These are phyloP conservation scores for Isatis tinctoria DNA, from an alignment of 345 rosid genomes.

Conservation along the genomic window DNA sequence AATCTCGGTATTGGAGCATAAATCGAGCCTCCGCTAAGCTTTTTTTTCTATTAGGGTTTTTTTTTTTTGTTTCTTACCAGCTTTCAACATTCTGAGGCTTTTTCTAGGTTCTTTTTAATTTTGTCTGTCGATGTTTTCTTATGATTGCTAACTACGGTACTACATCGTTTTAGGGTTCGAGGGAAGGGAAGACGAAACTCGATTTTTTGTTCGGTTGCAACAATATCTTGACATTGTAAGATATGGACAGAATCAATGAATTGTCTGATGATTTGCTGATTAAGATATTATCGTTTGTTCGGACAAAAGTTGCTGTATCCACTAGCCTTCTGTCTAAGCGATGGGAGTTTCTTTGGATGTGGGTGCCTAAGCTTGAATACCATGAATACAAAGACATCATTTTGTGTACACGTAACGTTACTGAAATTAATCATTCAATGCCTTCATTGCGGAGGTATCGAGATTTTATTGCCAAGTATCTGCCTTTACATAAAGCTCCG, in stretches of 20 bases:
- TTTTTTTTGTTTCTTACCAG: too few species aligned
- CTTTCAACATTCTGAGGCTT: too few species aligned
- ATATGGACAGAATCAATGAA: neutral
- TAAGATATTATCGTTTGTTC: constrained; percentile 1
- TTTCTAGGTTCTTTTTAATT: too few species aligned
- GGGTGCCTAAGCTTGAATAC: neutral
- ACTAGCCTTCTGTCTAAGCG: neutral
- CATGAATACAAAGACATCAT: neutral
- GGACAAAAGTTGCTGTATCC: neutral
- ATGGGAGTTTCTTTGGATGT: constrained; percentile 3
- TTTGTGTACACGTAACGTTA: too few species aligned
- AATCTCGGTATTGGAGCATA: too few species aligned
- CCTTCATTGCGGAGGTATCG: neutral
- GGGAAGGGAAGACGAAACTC: too few species aligned
- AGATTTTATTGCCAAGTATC: neutral
- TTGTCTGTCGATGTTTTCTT: too few species aligned
- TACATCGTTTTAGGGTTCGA: too few species aligned
- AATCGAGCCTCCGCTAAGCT: too few species aligned
- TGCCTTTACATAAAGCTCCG: neutral
- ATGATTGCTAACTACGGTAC: too few species aligned
- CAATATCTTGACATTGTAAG: neutral
- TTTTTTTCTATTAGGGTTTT: too few species aligned
- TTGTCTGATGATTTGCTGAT: neutral
- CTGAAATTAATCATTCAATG: neutral
- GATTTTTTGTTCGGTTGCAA: neutral